Percentiles rank a stretch among this genome's conserved stretches.
These are phyloP conservation scores for Ophiostoma sp. DNA, from an alignment of 2,329 filamentous ascomycete genomes.

Conservation along the genomic window DNA sequence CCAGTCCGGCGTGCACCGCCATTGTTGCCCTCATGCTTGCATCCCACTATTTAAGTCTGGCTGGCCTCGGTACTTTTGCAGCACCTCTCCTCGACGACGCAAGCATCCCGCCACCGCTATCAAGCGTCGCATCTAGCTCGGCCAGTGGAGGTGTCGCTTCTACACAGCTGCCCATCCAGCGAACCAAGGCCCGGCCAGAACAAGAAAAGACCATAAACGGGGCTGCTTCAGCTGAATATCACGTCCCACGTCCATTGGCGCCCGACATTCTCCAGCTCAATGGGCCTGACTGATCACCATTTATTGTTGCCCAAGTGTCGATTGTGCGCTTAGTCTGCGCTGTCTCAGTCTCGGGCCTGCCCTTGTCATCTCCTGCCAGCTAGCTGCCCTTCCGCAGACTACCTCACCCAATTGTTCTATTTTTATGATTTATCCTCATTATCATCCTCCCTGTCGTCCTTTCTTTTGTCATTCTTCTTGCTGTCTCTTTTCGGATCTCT, in stretches of 20 bases:
- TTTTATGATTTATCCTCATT: conserved; percentile 8
- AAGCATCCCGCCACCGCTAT: conserved; percentile 11
- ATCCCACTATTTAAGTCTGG: background rate
- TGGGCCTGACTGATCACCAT: conserved; percentile 12
- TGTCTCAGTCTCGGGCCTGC: background rate
- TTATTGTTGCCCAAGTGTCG: conserved; percentile 10
- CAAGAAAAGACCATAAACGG: conserved; percentile 2
- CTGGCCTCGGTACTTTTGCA: background rate
- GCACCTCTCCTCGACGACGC: background rate
- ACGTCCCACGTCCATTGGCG: too few species aligned
- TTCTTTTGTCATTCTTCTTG: background rate
- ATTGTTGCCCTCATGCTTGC: background rate
- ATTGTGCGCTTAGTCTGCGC: background rate
- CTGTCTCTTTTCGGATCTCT: background rate
- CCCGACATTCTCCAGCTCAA: background rate
- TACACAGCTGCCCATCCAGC: background rate
- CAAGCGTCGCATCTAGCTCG: background rate
- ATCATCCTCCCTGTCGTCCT: background rate
- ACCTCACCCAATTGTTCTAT: background rate
- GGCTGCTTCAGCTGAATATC: conserved; percentile 1
- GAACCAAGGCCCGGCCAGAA: background rate
- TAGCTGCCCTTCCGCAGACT: background rate
- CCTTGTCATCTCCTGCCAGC: background rate
- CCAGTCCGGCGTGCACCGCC: background rate
- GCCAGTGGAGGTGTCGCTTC: background rate